Base-by-base conservation (phyloP, 1,139 yeast species). In the Yamadazyma buinensis region DNA sequence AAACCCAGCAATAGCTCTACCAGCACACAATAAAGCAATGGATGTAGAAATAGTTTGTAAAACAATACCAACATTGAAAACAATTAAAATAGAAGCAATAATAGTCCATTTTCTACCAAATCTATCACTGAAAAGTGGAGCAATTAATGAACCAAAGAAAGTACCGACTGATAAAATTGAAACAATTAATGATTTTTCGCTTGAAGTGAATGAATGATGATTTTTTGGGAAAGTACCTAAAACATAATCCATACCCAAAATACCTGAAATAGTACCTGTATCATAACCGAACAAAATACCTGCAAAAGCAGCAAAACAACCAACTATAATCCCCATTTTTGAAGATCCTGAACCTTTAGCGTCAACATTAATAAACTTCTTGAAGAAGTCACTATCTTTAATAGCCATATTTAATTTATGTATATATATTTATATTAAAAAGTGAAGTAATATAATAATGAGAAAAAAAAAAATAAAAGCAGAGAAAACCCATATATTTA, bases 231-330 rank as follows among this genome's bases (percentile, higher is more conserved):
- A 83, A 43, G 75, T 63, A 25, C 55, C 49, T 35, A 59, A 62
- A 55, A 80, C 86, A 47, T 77, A 78, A 4, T 73, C 61, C 84
- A 81, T 80, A 49, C 78, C 79, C 51, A 83, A 72, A 48, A 83
- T 79, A 51, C 94, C 94, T 23, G 84, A 75, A 51, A 81, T 80
- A 47, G 85, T 78, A 61, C 88, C 88, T 20, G 87, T 80, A 62
- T 80, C 87, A 74, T 80, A 80, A 44, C 87, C 87, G 53, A 70
- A 81, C 41, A 80, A 76, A 48, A 77, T 43, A 51, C 85, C 85
- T 60, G 83, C 84, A 44, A 78, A 76, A 39, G 84, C 81, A 39
- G 67, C 69, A 38, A 61, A 63, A 19, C 50, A 47, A 68, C 77
- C 67, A 56, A 63, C 52, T 50, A 56, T 61, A 42, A 72, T 71